Conservation (phyloP, 257 asterid genomes). For the Pogostemon cablin region DNA sequence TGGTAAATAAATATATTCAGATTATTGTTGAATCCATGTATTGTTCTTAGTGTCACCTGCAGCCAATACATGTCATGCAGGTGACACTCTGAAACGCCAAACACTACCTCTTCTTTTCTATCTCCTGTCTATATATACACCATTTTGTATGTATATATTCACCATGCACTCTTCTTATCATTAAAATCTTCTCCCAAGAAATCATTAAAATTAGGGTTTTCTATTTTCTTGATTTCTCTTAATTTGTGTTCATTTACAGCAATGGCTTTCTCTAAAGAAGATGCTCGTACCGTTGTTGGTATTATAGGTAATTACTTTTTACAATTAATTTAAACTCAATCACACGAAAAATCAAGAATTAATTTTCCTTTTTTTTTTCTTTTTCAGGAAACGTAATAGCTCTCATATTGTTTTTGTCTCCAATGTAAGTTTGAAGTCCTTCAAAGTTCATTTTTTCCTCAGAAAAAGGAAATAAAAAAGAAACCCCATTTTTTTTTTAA, state of each 20-base stretch:
- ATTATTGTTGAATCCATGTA: conserved; percentile 36
- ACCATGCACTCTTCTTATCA: conserved; percentile 8
- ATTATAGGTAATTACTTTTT: conserved; percentile 54
- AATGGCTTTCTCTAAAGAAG: conserved; percentile 52
- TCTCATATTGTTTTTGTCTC: conserved; percentile 68
- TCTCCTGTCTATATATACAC: conserved; percentile 34
- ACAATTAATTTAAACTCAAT: not conserved
- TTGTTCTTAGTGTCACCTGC: conserved; percentile 30
- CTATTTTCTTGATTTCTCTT: too few relatives aligned
- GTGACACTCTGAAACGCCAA: conserved; percentile 42
- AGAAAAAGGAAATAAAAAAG: too few relatives aligned
- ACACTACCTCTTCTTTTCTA: conserved; percentile 36
- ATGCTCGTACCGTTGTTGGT: conserved; percentile 60
- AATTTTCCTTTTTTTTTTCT: not conserved
- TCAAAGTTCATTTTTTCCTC: too few relatives aligned
- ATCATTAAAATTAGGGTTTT: not conserved
- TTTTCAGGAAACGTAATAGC: conserved; percentile 77
- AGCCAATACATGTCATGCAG: conserved; percentile 62
- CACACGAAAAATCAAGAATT: too few relatives aligned
- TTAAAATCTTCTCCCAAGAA: not conserved
- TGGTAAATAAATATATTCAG: too few relatives aligned
- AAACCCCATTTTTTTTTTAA: too few relatives aligned
- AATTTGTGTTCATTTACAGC: not conserved
- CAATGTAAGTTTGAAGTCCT: conserved; percentile 57
- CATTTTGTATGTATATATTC: not conserved